Evolutionary conservation across 2,329 filamentous ascomycete species (phyloP), one percentile per base, ranked within the genome.

Genomic region (Thelonectria discophora): DNA sequence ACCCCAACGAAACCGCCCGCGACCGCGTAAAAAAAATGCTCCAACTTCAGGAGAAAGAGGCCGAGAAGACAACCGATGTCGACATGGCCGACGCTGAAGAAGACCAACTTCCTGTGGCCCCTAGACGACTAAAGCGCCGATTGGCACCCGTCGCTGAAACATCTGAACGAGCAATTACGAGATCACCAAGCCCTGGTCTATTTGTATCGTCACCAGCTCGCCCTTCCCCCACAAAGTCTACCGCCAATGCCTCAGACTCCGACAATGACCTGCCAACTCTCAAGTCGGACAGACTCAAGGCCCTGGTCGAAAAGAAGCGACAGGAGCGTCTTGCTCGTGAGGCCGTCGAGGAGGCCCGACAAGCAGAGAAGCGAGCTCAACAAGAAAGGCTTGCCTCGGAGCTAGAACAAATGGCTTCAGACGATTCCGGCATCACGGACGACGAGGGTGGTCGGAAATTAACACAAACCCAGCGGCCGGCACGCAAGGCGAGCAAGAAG

Each of bases 401-500:
- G 53, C 62, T 78, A n/a, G 76, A 76, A 34, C 74, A 76, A 18
- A 62, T 77, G 27, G 72, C 58, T 27, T 75, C 73, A 0, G 76
- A 76, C 48, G 76, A 75, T n/a, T 82, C 81, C n/a, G 81, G 84
- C 60, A 82, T 86, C 51, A 84, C 82, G 2, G 88, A 90, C 60
- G 88, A 87, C 34, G 87, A 88, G 24, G 85, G 81, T 42, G 89
- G 84, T n/a, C 82, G 81, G 45, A 86, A 82, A 64, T 79, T 95
- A 46, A 91, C 90, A 0, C 91, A 94, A 72, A 81, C 85, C 40
- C 82, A 85, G 24, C 87, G 90, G 4, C 89, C 93, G 5, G 84
- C 86, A 10, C 87, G 95, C 12, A 97, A 95, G 74, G 94, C 95
- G 0, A 94, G 94, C 80, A 98, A 94, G 80, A 97, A 93, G 78